Conservation (phyloP, 768 basidiomycete species). For the Phaffia tasmanica region DNA sequence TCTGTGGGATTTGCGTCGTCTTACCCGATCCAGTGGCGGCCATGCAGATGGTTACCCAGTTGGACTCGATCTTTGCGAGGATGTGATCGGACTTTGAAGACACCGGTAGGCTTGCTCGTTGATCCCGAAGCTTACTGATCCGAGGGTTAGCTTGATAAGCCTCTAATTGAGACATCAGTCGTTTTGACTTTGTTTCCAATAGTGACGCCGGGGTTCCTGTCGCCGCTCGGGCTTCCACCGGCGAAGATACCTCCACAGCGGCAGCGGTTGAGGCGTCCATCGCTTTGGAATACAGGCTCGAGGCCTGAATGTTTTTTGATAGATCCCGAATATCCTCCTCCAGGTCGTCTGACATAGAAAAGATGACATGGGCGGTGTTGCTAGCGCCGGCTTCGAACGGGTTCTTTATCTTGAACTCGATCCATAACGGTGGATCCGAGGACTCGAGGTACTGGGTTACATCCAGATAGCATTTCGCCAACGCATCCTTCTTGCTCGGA, state of each 20-base stretch:
- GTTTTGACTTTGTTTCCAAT: conserved; percentile 47
- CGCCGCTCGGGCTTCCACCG: conserved; percentile 2
- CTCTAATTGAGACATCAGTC: conserved; percentile 48
- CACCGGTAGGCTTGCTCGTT: conserved; percentile 63
- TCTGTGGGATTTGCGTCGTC: conserved; percentile 87
- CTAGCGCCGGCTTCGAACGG: conserved; percentile 45
- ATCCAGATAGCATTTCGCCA: conserved; percentile 68
- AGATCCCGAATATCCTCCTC: conserved; percentile 63
- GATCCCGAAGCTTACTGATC: conserved; percentile 55
- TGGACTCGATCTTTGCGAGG: conserved; percentile 54
- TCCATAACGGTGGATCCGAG: conserved; percentile 74
- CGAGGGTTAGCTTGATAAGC: conserved; percentile 52
- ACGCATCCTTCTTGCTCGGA: conserved; percentile 58
- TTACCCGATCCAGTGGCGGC: conserved; percentile 67
- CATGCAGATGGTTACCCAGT: conserved; percentile 58
- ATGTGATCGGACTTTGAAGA: conserved; percentile 57
- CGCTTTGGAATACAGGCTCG: conserved; percentile 50
- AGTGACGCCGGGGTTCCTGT: conserved; percentile 31
- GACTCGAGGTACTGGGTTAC: conserved; percentile 73
- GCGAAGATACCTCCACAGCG: conserved; percentile 17
- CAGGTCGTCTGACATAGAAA: conserved; percentile 53
- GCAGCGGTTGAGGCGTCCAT: conserved; percentile 32
- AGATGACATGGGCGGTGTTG: conserved; percentile 48
- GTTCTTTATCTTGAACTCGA: conserved; percentile 56
- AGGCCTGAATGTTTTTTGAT: conserved; percentile 54